Evolutionary conservation across 345 rosid genomes (phyloP).

Genomic region (Ceriops zippeliana): DNA sequence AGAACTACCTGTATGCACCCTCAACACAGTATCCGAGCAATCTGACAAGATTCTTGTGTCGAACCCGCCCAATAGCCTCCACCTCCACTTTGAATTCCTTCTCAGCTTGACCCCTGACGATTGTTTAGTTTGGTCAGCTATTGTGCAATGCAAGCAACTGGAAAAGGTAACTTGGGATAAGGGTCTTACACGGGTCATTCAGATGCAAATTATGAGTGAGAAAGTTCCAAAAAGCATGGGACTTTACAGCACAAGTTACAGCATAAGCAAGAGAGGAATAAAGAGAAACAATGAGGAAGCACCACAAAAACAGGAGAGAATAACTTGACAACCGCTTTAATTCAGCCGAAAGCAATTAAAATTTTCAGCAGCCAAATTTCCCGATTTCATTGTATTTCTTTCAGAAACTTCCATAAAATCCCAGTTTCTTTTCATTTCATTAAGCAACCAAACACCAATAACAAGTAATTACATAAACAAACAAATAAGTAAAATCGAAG

Average conservation of each 20-base stretch:
- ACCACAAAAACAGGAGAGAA: not conserved
- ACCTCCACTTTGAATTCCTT: slow-evolving; percentile 96
- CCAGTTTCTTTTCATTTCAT: not conserved
- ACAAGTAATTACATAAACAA: too few species aligned
- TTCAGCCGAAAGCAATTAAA: too few species aligned
- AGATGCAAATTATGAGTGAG: slow-evolving; percentile 1
- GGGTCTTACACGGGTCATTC: not conserved
- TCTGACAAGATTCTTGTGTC: slow-evolving; percentile 92
- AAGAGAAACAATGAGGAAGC: not conserved
- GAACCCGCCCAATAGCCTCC: slow-evolving; percentile 84
- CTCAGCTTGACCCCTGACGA: slow-evolving; percentile 92
- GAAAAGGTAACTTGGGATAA: not conserved
- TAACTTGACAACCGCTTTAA: not conserved
- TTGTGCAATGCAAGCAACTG: not conserved
- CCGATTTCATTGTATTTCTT: too few species aligned
- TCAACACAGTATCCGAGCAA: slow-evolving; percentile 90
- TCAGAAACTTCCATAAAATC: not conserved
- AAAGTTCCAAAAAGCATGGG: slow-evolving; percentile 11
- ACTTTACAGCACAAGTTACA: slow-evolving; percentile 23
- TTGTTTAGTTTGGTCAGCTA: slow-evolving; percentile 6
- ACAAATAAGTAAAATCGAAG: too few species aligned
- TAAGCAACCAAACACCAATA: not conserved
- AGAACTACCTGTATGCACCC: slow-evolving; percentile 96
- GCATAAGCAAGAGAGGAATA: slow-evolving; percentile 29
- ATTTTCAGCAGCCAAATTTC: not conserved